Evolutionary conservation across 176 grass and related monocot species (phyloP).

Genomic region (Tillandsia fasciculata): DNA sequence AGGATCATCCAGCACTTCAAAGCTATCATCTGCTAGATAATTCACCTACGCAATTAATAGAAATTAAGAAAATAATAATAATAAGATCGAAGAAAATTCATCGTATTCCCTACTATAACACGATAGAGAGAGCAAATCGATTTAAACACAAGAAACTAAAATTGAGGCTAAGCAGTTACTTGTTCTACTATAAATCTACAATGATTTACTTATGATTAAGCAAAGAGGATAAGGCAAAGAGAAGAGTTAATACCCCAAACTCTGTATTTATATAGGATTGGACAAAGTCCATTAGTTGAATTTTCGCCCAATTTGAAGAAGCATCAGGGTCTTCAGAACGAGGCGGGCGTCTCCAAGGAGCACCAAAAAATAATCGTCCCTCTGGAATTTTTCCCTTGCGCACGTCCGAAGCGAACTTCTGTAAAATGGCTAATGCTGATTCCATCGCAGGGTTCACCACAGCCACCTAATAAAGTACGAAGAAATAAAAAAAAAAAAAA

Average conservation of each 20-base stretch:
- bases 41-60: slow-evolving; percentile 50
- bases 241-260: slow-evolving; percentile 63
- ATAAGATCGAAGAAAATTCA: too few relatives aligned
- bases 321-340: slow-evolving; percentile 25
- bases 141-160: neutral
- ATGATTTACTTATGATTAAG: too few relatives aligned
- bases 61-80: slow-evolving; percentile 13
- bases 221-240: neutral
- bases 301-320: slow-evolving; percentile 71
- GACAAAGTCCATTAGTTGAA: slow-evolving; percentile 95
- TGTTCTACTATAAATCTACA: too few relatives aligned
- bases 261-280: slow-evolving; percentile 74
- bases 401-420: slow-evolving; percentile 72
- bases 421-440: slow-evolving; percentile 52
- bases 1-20: slow-evolving; percentile 98
- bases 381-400: slow-evolving; percentile 58
- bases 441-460: slow-evolving; percentile 95
- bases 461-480: slow-evolving; percentile 41
- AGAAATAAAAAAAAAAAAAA: slow-evolving; percentile 14
- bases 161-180: neutral
- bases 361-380: slow-evolving; percentile 59
- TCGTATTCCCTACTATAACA: neutral
- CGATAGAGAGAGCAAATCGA: neutral
- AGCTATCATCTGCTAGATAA: slow-evolving; percentile 72
- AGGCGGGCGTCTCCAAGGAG: slow-evolving; percentile 85